Evolutionary conservation across 116 monocot species (phyloP).

Genomic region (Papilionanthe hybrid): DNA sequence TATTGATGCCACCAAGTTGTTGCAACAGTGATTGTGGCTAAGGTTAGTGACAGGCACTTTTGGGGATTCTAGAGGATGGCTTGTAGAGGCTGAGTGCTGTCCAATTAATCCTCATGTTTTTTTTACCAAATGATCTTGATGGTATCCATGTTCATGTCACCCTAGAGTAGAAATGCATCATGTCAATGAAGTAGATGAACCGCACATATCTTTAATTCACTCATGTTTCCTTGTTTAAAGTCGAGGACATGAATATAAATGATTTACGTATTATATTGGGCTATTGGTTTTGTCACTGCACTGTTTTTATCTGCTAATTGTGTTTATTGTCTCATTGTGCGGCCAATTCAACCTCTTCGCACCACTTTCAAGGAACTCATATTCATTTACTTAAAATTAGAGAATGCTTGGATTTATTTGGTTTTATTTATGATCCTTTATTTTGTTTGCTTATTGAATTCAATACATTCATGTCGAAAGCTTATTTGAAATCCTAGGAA

Average conservation of each 20-base stretch:
- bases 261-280: background rate
- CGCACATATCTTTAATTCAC: too few relatives aligned
- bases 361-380: background rate
- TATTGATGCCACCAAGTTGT: too few relatives aligned
- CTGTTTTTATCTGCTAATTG: background rate
- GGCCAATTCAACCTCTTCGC: background rate
- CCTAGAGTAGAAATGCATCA: too few relatives aligned
- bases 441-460: background rate
- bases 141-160: too few relatives aligned
- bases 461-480: background rate
- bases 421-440: background rate
- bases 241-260: background rate
- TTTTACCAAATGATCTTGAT: too few relatives aligned
- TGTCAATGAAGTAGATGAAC: too few relatives aligned
- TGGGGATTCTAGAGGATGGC: too few relatives aligned
- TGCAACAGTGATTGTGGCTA: too few relatives aligned
- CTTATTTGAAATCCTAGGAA: constrained; percentile 30
- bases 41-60: too few relatives aligned
- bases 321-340: background rate
- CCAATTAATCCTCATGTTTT: too few relatives aligned
- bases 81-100: too few relatives aligned
- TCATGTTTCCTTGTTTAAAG: too few relatives aligned
- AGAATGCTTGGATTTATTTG: background rate
- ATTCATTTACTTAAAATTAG: background rate
- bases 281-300: background rate